Conservation (phyloP, 495 filamentous ascomycete genomes). For the Choiromyces venosus region DNA sequence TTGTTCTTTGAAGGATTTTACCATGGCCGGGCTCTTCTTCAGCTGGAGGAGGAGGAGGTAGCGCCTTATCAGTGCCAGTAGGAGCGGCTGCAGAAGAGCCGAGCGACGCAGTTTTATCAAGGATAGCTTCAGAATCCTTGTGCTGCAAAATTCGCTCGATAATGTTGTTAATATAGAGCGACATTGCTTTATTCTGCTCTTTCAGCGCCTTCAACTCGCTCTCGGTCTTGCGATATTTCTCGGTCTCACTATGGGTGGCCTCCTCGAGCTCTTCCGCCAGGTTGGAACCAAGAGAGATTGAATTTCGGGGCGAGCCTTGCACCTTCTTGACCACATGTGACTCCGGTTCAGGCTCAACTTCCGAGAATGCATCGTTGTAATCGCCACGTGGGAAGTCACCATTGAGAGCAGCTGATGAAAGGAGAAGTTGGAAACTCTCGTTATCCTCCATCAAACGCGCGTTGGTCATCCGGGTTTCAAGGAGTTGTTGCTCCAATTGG, state of each 20-base stretch:
- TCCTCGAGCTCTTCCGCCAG: conserved; percentile 86
- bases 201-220: conserved; percentile 72
- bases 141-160: conserved; percentile 90
- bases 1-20: conserved; percentile 72
- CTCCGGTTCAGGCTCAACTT: conserved; percentile 40
- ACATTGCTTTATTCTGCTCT: conserved; percentile 94
- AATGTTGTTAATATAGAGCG: conserved; percentile 96
- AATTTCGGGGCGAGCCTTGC: conserved; percentile 35
- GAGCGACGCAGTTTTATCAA: conserved; percentile 60
- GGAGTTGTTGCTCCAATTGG: conserved; percentile 78
- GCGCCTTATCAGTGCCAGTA: conserved; percentile 68
- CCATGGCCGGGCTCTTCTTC: conserved; percentile 45
- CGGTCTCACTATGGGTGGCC: conserved; percentile 51
- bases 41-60: conserved; percentile 68
- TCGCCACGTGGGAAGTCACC: conserved; percentile 85
- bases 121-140: conserved; percentile 86
- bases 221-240: conserved; percentile 63
- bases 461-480: conserved; percentile 89
- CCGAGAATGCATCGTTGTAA: conserved; percentile 50
- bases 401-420: conserved; percentile 87
- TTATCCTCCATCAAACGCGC: conserved; percentile 97
- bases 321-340: conserved; percentile 36
- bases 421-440: conserved; percentile 90
- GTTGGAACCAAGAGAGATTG: conserved; percentile 52
- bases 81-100: conserved; percentile 39